Base-by-base conservation (phyloP, 345 rosid species). In the Lagerstroemia speciosa region DNA sequence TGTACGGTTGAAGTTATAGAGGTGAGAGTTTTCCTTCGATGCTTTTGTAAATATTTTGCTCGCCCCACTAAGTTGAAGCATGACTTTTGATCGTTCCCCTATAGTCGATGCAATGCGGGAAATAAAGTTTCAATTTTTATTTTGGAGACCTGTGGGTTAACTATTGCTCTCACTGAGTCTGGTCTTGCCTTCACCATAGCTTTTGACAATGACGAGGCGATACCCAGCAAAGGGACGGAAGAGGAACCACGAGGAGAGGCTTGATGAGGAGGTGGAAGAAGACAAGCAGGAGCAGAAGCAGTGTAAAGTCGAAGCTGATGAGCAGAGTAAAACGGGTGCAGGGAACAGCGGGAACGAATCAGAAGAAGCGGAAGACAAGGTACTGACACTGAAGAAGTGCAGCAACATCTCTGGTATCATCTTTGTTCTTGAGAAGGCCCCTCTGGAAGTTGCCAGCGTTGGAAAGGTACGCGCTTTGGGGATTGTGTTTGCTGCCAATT, bases 351-450 rank as follows among this genome's bases (percentile, higher is more conserved):
- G 73, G 45, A 80, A 73, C 69, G 61, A 65, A 55, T 71, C 57
- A 1, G 83, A 69, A 24, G 73, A 68, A 61, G 76, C 64, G 58
- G 77, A 40, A 38, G 83, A 73, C 50, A 66, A 62, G 16, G 79
- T 19, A 2, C 79, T 76, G 0, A 64, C 63, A 34, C 79, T 80
- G 20, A 64, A 32, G 63, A 58, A 19, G 50, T 81, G 74, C n/a
- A n/a, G n/a, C n/a, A n/a, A 63, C 3, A 76, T 79, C 67, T 69
- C 81, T 0, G 89, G 88, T 0, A 83, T 87, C 31, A 77, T 81
- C 31, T 93, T 93, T 45, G 87, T 93, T 63, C 93, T 90, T 6
- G 97, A 90, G 85, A 90, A 77, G 71, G 97, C 96, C 34, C 82
- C 92, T 66, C 82, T 78, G 98, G 98, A 77, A 90, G n/a, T n/a